Base-by-base conservation (phyloP, 164 flowering plant species). In the Warburgia ugandensis region DNA sequence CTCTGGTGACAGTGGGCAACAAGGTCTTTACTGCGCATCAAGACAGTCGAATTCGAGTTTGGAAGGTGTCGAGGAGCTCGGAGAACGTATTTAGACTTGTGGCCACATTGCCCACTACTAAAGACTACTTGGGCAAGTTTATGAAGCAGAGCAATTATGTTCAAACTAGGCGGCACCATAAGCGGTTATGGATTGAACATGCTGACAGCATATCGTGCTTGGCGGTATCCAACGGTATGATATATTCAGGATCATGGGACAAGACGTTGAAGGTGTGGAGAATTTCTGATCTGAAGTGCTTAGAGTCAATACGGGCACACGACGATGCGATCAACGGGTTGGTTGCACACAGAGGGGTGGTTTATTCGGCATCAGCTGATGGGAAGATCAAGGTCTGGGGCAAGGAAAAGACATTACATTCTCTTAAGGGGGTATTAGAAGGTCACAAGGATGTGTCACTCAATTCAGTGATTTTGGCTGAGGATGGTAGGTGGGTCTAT, bases 181-280 rank as follows among this genome's bases (percentile, higher is more conserved):
- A 73, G 71, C 60, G 61, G 4, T 48, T 92, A 23, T 92, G 98
- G 98, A 92, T 92, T n/a, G 98, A 92, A 45, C 98, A 92, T 53
- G 81, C 88, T 0, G 98, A 92, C 67, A 85, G 85, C 39, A 88
- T 92, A 6, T 92, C 98, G 6, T 92, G 98, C 36, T 58, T 92
- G 55, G 70, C 95, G 0, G 73, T 79, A 14, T 52, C 22, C 6
- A 65, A 77, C 14, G 99, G 94, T 28, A 29, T 88, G 38, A 71
- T 92, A 25, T 92, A 88, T 33, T 92, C 99, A 0, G 99, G 99
- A 1, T 88, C 96, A 0, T 92, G 99, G 99, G 98, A 92, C 50
- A 92, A 82, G 68, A 85, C 94, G 4, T 57, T 83, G 14, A 92
- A 92, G 45, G 90, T 92, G n/a, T 92, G 96, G 98, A 60, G 86